Percentiles rank a stretch among this genome's conserved stretches.
phyloP scores from a whole-genome alignment of 805 yeast species.

The Candida saitoana region DNA sequence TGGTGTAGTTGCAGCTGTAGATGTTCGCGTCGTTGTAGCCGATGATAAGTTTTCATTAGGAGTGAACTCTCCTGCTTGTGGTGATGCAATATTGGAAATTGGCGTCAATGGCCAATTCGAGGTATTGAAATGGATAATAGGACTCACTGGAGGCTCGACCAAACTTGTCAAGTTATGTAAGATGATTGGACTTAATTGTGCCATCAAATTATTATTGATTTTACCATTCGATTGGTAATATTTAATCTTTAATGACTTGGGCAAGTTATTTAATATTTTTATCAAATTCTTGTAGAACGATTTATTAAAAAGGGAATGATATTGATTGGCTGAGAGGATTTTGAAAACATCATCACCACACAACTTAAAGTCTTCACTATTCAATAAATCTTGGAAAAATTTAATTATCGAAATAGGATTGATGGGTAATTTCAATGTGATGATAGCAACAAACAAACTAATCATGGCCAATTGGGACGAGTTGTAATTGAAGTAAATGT shows the following conservation, averaged over 20 bases:
- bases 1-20: not conserved
- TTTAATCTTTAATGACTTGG: slow-evolving; percentile 43
- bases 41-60: not conserved
- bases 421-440: slow-evolving; percentile 33
- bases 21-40: not conserved
- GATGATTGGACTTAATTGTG: slow-evolving; percentile 28
- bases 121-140: slow-evolving; percentile 15
- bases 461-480: slow-evolving; percentile 51
- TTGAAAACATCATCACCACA: slow-evolving; percentile 17
- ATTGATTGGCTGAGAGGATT: slow-evolving; percentile 6
- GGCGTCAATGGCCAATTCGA: slow-evolving; percentile 23
- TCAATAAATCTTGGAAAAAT: slow-evolving; percentile 21
- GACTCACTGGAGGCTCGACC: slow-evolving; percentile 28
- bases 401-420: slow-evolving; percentile 17
- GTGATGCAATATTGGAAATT: slow-evolving; percentile 22
- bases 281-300: slow-evolving; percentile 13
- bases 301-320: slow-evolving; percentile 17
- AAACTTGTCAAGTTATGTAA: slow-evolving; percentile 19
- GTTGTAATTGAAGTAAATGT: slow-evolving; percentile 52
- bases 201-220: slow-evolving; percentile 35
- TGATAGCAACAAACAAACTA: slow-evolving; percentile 25
- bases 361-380: slow-evolving; percentile 16
- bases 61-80: slow-evolving; percentile 10
- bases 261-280: slow-evolving; percentile 42
- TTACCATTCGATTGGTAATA: slow-evolving; percentile 38